Conservation (phyloP, 129 eudicot genomes). For the Erigeron canadensis region DNA sequence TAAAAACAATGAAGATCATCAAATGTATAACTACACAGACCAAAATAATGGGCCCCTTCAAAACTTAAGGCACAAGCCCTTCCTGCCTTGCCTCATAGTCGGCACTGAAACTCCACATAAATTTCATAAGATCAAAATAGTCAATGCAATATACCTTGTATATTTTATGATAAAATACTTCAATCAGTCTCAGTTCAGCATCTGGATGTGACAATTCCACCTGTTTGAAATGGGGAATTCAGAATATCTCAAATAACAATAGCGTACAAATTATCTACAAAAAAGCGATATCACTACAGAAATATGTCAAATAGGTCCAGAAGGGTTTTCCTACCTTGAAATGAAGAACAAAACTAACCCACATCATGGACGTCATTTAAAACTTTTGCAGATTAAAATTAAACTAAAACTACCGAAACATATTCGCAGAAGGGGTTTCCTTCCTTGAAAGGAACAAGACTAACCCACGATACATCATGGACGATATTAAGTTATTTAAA, state of each 20-base stretch:
- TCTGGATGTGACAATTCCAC: conserved; percentile 80
- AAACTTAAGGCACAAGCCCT: too few species aligned
- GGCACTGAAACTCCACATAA: background rate
- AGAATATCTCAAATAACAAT: conserved; percentile 4
- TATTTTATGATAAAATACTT: conserved; percentile 95
- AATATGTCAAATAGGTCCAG: conserved; percentile 5
- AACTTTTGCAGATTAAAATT: background rate
- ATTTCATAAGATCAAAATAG: background rate
- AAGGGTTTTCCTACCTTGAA: background rate
- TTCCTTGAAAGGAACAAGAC: background rate
- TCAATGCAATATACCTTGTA: conserved; percentile 61
- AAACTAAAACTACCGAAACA: background rate
- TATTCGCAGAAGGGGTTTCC: too few species aligned
- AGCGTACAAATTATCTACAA: background rate
- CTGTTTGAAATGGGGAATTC: conserved; percentile 34
- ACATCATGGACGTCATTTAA: background rate
- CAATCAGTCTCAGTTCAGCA: conserved; percentile 89
- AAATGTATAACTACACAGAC: too few species aligned
- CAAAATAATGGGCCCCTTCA: too few species aligned
- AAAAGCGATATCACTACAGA: background rate
- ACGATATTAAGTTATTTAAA: background rate
- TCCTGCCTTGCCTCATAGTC: too few species aligned
- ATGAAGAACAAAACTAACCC: background rate
- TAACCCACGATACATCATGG: background rate
- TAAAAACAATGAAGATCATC: too few species aligned